Evolutionary conservation across 495 filamentous ascomycete genomes (phyloP).

Genomic region (Aspergillus avenaceus): DNA sequence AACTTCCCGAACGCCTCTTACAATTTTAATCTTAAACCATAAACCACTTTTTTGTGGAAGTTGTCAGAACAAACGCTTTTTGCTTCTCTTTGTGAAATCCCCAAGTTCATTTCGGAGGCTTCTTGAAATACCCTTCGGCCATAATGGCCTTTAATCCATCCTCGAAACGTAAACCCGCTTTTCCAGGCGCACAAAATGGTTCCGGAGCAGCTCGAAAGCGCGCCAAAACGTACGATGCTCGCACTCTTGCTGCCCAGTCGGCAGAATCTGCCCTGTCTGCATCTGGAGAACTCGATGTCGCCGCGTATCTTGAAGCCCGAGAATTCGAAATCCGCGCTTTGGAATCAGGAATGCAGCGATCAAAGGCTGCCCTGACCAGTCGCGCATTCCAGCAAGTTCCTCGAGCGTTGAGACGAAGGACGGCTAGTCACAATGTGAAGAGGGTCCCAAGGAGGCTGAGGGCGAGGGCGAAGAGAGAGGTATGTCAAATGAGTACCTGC

Average conservation of each 20-base stretch:
- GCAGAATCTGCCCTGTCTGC: slow-evolving; percentile 64
- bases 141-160: slow-evolving; percentile 32
- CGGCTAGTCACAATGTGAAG: slow-evolving; percentile 93
- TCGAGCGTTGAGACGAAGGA: slow-evolving; percentile 74
- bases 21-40: slow-evolving; percentile 5
- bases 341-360: slow-evolving; percentile 69
- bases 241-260: slow-evolving; percentile 68
- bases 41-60: background rate
- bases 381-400: slow-evolving; percentile 90
- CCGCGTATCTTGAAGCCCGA: slow-evolving; percentile 74
- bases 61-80: background rate
- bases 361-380: slow-evolving; percentile 60
- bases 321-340: slow-evolving; percentile 87
- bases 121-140: slow-evolving; percentile 2
- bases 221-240: slow-evolving; percentile 62
- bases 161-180: slow-evolving; percentile 30
- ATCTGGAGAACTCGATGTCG: slow-evolving; percentile 74
- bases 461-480: slow-evolving; percentile 66
- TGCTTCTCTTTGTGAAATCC: background rate
- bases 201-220: slow-evolving; percentile 50
- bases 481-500: slow-evolving; percentile 19
- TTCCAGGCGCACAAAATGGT: slow-evolving; percentile 16
- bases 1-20: slow-evolving; percentile 12
- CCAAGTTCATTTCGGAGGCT: background rate
- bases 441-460: slow-evolving; percentile 78